Evolutionary conservation across 495 filamentous ascomycete species (phyloP).

Genomic region (Sporormia fimetaria): DNA sequence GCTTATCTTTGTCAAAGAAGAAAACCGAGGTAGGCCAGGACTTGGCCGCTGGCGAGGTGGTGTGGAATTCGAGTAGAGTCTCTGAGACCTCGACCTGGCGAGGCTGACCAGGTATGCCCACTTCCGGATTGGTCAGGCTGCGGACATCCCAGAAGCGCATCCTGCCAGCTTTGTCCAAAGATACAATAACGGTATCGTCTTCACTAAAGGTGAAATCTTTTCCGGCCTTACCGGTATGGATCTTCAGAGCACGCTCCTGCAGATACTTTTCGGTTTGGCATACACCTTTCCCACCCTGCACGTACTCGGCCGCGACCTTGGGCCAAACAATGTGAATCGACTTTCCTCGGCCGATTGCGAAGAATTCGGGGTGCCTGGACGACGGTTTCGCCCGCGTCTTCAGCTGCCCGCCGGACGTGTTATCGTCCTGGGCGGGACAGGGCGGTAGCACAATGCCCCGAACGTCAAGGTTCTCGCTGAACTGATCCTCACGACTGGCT

Average conservation of each 20-base stretch:
- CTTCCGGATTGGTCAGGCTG: conserved; percentile 50
- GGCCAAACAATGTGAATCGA: conserved; percentile 87
- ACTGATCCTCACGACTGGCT: conserved; percentile 9
- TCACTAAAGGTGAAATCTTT: conserved; percentile 97
- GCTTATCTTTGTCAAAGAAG: conserved; percentile 87
- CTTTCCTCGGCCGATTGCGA: conserved; percentile 91
- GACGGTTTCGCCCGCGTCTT: conserved; percentile 91
- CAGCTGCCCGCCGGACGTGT: conserved; percentile 74
- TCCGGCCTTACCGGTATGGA: conserved; percentile 92
- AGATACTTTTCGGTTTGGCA: conserved; percentile 79
- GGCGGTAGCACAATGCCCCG: conserved; percentile 76
- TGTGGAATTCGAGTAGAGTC: conserved; percentile 65
- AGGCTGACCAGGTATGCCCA: conserved; percentile 31
- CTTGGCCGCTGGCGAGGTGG: conserved; percentile 69
- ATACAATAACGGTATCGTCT: conserved; percentile 87
- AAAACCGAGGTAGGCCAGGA: conserved; percentile 92
- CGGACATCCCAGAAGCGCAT: conserved; percentile 96
- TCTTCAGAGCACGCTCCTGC: conserved; percentile 72
- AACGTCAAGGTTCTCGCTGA: conserved; percentile 51
- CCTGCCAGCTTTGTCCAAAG: conserved; percentile 88
- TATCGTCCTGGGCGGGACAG: conserved; percentile 59
- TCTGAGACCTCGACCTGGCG: conserved; percentile 56
- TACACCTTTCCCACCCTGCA: conserved; percentile 52
- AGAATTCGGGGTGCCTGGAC: conserved; percentile 76
- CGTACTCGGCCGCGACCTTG: conserved; percentile 56